Evolutionary conservation across 495 filamentous ascomycete genomes (phyloP).

Genomic region (Aspergillus cavernicola): DNA sequence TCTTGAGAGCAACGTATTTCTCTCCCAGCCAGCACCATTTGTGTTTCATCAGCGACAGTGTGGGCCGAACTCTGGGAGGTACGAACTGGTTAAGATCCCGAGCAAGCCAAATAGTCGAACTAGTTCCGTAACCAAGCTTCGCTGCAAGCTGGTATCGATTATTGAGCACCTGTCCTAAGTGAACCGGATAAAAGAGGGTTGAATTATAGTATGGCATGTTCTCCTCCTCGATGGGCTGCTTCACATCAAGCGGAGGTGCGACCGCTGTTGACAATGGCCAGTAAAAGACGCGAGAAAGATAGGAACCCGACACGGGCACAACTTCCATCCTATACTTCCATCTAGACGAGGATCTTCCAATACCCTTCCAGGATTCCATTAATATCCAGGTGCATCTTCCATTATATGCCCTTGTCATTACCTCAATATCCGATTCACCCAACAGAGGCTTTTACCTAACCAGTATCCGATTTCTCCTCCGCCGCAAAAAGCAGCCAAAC

Average conservation of each 20-base stretch:
- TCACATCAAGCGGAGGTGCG: constrained; percentile 1
- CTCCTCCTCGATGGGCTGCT: constrained; percentile 37
- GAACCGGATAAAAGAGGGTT: constrained; percentile 32
- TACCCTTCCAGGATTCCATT: too few species aligned
- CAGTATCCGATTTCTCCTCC: too few species aligned
- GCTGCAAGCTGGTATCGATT: constrained; percentile 34
- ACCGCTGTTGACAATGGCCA: constrained; percentile 12
- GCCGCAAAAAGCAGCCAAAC: too few species aligned
- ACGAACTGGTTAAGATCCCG: constrained; percentile 28
- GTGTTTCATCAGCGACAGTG: background rate
- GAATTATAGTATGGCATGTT: constrained; percentile 30
- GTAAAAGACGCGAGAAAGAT: too few species aligned
- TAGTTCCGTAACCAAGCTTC: constrained; percentile 37
- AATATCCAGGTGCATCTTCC: too few species aligned
- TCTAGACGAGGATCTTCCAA: too few species aligned
- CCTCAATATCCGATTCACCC: too few species aligned
- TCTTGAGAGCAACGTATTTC: constrained; percentile 34
- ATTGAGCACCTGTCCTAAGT: constrained; percentile 32
- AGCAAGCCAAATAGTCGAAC: constrained; percentile 39
- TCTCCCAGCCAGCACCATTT: constrained; percentile 29
- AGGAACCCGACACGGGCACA: too few species aligned
- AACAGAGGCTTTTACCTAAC: too few species aligned
- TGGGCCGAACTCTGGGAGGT: background rate
- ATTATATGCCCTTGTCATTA: too few species aligned
- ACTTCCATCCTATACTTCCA: too few species aligned